Conservation (phyloP, 441 rosid genomes). For the Syzygium syzygioides region DNA sequence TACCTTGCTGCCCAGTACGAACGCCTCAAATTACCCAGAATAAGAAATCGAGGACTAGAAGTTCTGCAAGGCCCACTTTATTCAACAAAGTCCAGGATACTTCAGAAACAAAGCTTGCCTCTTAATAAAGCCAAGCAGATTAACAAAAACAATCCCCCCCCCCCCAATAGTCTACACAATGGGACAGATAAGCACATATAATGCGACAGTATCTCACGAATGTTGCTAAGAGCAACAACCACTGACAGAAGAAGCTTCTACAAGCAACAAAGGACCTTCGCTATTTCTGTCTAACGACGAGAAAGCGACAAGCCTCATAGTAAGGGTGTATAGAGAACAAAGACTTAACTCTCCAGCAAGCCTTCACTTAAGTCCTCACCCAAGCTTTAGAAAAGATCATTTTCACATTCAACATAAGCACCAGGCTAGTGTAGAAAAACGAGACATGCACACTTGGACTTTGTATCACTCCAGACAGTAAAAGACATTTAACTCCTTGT, state of each 20-base stretch:
- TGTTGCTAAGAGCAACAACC: not conserved
- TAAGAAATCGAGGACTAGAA: not conserved
- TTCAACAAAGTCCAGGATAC: not conserved
- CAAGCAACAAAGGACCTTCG: not conserved
- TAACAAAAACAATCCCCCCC: not conserved
- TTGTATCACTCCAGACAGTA: not conserved
- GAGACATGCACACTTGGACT: not conserved
- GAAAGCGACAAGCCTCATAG: not conserved
- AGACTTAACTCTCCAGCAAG: not conserved
- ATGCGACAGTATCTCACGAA: not conserved
- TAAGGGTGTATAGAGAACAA: not conserved
- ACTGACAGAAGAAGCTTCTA: not conserved
- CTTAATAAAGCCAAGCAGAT: not conserved
- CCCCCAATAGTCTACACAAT: not conserved
- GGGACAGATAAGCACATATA: not conserved
- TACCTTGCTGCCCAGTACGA: not conserved
- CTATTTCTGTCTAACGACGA: not conserved
- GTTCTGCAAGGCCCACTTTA: not conserved
- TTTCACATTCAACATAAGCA: not conserved
- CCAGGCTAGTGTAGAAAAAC: not conserved
- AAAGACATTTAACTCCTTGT: not conserved
- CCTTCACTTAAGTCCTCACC: not conserved
- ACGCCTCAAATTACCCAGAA: not conserved
- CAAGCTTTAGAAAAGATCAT: not conserved
- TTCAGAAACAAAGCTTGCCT: not conserved